Conservation (phyloP, 31 red algal species). For the Odonthalia washingtoniensis region DNA sequence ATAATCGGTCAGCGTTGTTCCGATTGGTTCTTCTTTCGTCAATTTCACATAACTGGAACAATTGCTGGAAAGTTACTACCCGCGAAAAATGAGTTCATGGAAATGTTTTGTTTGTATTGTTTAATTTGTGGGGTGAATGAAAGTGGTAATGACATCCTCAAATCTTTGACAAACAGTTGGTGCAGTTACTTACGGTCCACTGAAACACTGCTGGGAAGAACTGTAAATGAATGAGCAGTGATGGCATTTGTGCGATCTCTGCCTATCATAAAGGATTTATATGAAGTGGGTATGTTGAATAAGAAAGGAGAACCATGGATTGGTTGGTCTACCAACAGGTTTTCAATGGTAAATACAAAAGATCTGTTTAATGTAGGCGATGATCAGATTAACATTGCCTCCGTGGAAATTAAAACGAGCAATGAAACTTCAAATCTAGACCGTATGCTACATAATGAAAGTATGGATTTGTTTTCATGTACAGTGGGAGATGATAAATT, state of each 20-base stretch:
- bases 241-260: not conserved
- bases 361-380: not conserved
- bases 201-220: not conserved
- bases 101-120: not conserved
- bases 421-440: not conserved
- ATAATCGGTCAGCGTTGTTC: not conserved
- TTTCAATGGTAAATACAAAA: not conserved
- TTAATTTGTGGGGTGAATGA: not conserved
- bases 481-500: constrained; percentile 15
- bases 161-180: not conserved
- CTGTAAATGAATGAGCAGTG: not conserved
- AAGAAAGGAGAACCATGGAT: not conserved
- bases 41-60: constrained; percentile 27
- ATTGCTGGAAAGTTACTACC: not conserved
- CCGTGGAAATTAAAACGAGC: constrained; percentile 12
- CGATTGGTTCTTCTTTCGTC: constrained; percentile 7
- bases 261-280: not conserved
- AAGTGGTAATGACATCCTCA: not conserved
- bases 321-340: too few species aligned
- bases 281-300: constrained; percentile 6
- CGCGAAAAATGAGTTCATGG: not conserved
- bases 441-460: not conserved
- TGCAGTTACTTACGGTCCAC: constrained; percentile 23
- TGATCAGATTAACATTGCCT: not conserved
- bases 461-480: not conserved